These are phyloP conservation scores for Starmerella asiatica DNA, from an alignment of 805 yeast genomes.

Conservation along the genomic window DNA sequence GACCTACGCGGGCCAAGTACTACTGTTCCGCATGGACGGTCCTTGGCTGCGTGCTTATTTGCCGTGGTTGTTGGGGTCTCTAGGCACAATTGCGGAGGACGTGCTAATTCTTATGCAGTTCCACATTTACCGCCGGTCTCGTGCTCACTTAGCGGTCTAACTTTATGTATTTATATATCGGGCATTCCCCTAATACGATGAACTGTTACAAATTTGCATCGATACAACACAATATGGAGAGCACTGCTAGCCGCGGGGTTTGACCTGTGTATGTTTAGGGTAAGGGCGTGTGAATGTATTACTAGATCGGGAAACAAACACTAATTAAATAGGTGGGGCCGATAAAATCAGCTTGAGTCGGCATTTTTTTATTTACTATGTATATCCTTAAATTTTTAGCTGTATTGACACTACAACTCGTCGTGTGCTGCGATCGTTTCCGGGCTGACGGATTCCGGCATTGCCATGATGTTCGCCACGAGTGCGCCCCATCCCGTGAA, in stretches of 20 bases:
- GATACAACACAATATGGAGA: too few relatives aligned
- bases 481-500: conserved; percentile 92
- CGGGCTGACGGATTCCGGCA: conserved; percentile 41
- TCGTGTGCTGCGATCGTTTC: conserved; percentile 2
- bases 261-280: too few relatives aligned
- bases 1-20: conserved; percentile 61
- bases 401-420: conserved; percentile 4
- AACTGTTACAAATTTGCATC: background rate
- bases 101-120: conserved; percentile 52
- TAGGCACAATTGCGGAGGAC: conserved; percentile 68
- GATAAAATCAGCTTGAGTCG: too few relatives aligned
- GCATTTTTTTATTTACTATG: too few relatives aligned
- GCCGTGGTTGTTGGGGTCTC: conserved; percentile 67
- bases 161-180: background rate
- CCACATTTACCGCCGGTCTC: conserved; percentile 42
- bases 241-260: too few relatives aligned
- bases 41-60: conserved; percentile 48
- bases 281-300: too few relatives aligned
- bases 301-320: too few relatives aligned
- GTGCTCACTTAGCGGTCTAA: background rate
- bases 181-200: background rate
- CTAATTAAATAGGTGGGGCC: too few relatives aligned
- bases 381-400: too few relatives aligned
- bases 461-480: conserved; percentile 64
- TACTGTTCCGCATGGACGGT: conserved; percentile 49